A percentile compares a stretch with the other conserved stretches of the same genome.
These are phyloP conservation scores for Hypoxylon sp. DNA, from an alignment of 2,329 filamentous ascomycete species.

Conservation along the genomic window DNA sequence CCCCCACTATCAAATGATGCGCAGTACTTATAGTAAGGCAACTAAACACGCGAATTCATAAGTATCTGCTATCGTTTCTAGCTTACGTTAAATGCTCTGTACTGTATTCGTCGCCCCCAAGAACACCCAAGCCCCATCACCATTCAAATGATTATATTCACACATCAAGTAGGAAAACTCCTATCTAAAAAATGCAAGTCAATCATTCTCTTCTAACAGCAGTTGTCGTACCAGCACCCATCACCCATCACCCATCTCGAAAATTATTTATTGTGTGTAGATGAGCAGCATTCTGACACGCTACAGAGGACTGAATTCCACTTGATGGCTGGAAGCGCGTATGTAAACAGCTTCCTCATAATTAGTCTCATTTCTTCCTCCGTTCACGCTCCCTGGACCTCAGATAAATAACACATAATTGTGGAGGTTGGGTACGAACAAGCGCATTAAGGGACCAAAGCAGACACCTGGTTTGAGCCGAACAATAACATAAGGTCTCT, in stretches of 20 bases:
- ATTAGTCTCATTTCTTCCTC: conserved; percentile 29
- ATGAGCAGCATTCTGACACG: background rate
- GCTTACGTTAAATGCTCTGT: conserved; percentile 1
- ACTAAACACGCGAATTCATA: background rate
- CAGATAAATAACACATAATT: conserved; percentile 34
- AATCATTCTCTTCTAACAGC: background rate
- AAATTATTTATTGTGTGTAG: background rate
- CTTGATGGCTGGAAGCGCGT: conserved; percentile 43
- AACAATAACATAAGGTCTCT: conserved; percentile 47
- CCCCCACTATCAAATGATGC: conserved; percentile 23
- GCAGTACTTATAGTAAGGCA: background rate
- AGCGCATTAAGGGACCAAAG: conserved; percentile 26
- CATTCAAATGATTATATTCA: background rate
- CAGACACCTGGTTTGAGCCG: conserved; percentile 41
- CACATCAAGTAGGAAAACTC: background rate
- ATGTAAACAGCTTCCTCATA: conserved; percentile 35
- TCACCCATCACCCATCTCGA: background rate
- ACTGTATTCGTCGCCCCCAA: conserved; percentile 8
- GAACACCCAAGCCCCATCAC: background rate
- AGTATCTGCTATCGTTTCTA: conserved; percentile 13
- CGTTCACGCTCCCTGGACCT: conserved; percentile 12
- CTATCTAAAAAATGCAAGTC: background rate
- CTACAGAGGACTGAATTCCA: conserved; percentile 24
- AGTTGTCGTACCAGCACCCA: background rate
- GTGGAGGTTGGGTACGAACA: conserved; percentile 37